Base-by-base conservation (phyloP, 495 filamentous ascomycete genomes). In the Penicillium herquei region DNA sequence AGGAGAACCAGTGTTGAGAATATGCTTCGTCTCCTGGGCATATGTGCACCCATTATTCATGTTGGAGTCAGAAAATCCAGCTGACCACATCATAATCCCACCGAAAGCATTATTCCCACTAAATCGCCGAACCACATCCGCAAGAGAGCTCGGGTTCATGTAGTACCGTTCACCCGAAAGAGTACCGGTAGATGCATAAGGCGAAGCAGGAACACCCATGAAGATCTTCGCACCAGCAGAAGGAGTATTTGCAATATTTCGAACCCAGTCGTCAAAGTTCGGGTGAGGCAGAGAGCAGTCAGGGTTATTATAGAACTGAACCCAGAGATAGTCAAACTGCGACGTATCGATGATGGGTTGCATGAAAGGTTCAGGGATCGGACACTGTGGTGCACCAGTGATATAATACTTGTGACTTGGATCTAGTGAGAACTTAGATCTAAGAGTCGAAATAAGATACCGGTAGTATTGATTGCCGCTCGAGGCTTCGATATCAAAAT, bases 51-150 rank as follows among this genome's bases (percentile, higher is more conserved):
- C 70, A 34, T 73, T 67, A 42, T 66, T 67, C 32, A 72, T 64
- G 26, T 77, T 74, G 1, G 68, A 49, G 54, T 78, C 75, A 12
- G 73, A 75, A 58, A 73, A 74, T 0, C 69, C 73, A 6, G 75
- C 81, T 55, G 74, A 75, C 81, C 81, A 83, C 59, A 84, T 67
- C 81, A 83, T 79, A 40, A 83, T 65, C 7, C 81, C 81, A 6
- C 79, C 81, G 50, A 81, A 77, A 17, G 75, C 72, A 12, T 62
- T 49, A 48, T 73, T 64, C 41, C 56, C 61, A 45, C 65, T 68
- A 46, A 62, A 61, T 1, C 70, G 57, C 26, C 44, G 61, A 37
- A 79, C 65, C 16, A 46, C 10, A 6, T 17, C 5, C 12, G 67
- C 61, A 21, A 84, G 67, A 34, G 71, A 58, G 7, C 54, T 65